Evolutionary conservation across 768 basidiomycete genomes (phyloP), one percentile per base, ranked within the genome.

Genomic region (Tulasnella sp.): DNA sequence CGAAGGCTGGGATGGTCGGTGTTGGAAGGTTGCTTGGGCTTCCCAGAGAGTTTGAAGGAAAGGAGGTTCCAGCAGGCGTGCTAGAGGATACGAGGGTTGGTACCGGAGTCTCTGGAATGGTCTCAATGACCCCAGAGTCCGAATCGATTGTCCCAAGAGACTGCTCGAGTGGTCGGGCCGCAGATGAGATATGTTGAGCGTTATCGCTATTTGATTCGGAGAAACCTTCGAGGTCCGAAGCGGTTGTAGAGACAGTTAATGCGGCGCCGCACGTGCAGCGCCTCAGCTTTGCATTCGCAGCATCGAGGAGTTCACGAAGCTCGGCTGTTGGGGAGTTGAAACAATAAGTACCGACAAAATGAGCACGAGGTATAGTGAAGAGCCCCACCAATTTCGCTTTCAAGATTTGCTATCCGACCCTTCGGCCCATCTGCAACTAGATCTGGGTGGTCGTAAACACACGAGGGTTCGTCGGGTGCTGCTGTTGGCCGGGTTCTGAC

Each of bases 381-480:
- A 19, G 42, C 0, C 73, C 1, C 3, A 74, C 73, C 58, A 17
- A 74, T 74, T n/a, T 64, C 29, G 17, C 7, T 22, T 31, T 74
- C 73, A 9, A 74, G 39, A 29, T 39, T 31, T 2, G 37, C 38
- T 5, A 74, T 74, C n/a, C 54, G 58, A 3, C 54, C 73, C 34
- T 64, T 74, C 17, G 73, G 73, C 5, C 73, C 73, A 25, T 74
- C 73, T 25, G 73, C 73, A 14, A 74, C 54, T 14, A 52, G 31
- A 17, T 74, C 54, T 29, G 73, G 73, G 39, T 74, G 38, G 52
- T 74, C 73, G 39, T 64, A 74, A 14, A 14, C 19, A 39, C 73
- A 74, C 22, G 25, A 34, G 29, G 73, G 73, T 11, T 64, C 45
- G 9, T 52, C 34, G 4, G 54, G 34, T 19, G 73, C 64, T 29